Evolutionary conservation across 192 early-diverging fungal species (phyloP), one percentile per base, ranked within the genome.

Genomic region (Mortierella antarctica): DNA sequence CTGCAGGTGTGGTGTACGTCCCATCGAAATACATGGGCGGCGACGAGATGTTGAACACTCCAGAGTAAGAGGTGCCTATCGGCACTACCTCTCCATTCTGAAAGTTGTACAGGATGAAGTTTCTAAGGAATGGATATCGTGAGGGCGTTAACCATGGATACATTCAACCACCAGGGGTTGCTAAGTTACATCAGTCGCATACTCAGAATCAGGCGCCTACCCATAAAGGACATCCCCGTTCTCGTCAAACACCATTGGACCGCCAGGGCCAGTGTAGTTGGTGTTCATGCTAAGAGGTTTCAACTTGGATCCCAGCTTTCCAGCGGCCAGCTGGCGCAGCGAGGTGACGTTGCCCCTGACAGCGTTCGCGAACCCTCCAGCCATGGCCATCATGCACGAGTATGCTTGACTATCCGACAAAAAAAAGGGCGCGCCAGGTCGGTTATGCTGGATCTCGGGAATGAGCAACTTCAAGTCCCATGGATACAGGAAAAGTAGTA

Each of bases 301-400:
- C 58, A 87, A 65, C 9, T 85, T 31, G 79, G 86, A 23, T 13
- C 77, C 65, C 41, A 72, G 40, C 13, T 57, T 60, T 0, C 70
- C 77, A 18, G 64, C 47, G 2, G 77, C 69, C 15, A 80, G 40
- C 8, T 68, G 41, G 47, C 67, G 64, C 13, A 80, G 60, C 2
- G 77, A 65, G 9, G 77, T 80, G 65, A 52, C 57, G 41, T 80
- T 80, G 14, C 77, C 77, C 21, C 72, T 72, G 49, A 63, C 51
- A 48, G 65, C 77, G 23, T 72, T 68, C 42, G 77, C 69, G 58
- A 88, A 88, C 11, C 82, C 86, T 12, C 67, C 42, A 39, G 86
- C 86, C 81, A 88, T 83, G 6, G 81, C 73, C 84, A 84, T 86
- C 86, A 88, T 88, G 54, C 86, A 88, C 1, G 86, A 88, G 65